A percentile compares a stretch with the other conserved stretches of the same genome.
Evolutionary conservation across 1,139 yeast genomes (phyloP).

Genomic region (Saccharomycopsis phalli): DNA sequence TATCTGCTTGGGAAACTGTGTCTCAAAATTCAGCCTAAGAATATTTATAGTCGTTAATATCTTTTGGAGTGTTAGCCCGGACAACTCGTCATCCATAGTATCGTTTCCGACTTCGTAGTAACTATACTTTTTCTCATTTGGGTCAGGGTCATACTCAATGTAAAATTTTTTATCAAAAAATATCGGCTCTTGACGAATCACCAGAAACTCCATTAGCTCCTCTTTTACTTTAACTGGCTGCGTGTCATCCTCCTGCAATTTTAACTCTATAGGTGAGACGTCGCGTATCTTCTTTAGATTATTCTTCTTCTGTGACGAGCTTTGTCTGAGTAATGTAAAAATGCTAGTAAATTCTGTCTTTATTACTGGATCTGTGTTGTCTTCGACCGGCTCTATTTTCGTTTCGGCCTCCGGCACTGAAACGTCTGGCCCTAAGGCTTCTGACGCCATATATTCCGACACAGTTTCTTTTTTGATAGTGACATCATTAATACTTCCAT

Average conservation of each 20-base stretch:
- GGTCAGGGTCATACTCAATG: background rate
- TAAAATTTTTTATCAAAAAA: conserved; percentile 1
- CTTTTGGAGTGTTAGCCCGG: conserved; percentile 5
- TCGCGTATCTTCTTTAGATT: background rate
- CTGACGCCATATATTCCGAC: no score
- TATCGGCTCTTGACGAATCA: background rate
- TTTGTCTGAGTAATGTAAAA: no score
- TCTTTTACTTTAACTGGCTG: no score
- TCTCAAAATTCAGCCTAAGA: no score
- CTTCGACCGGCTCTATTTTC: background rate
- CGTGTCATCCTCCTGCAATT: no score
- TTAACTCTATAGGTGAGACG: background rate
- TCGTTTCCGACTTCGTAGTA: background rate
- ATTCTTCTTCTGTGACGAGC: background rate
- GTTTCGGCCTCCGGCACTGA: background rate
- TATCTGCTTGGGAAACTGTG: no score
- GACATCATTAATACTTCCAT: no score
- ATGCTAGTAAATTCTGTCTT: background rate
- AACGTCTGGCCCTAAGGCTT: no score
- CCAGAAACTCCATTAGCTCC: conserved; percentile 1
- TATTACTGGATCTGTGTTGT: background rate
- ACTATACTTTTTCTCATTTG: conserved; percentile 2
- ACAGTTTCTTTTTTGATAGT: no score
- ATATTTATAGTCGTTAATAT: no score
- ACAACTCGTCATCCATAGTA: conserved; percentile 5